These are phyloP conservation scores for Cruciata laevipes DNA, from an alignment of 257 asterid genomes.

Conservation along the genomic window DNA sequence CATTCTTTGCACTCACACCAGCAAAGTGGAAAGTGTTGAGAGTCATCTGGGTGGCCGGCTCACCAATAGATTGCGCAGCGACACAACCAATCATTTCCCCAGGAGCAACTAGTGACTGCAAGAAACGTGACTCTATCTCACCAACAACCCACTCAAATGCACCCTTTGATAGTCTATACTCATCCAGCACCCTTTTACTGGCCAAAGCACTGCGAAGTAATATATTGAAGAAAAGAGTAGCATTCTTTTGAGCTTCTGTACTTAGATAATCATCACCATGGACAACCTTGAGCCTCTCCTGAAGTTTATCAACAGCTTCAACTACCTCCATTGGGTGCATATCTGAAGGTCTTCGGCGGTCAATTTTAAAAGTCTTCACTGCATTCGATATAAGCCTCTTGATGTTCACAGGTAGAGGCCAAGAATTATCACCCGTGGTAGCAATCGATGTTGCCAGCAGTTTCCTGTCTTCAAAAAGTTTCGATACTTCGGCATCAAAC, in stretches of 20 bases:
- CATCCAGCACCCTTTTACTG: slow-evolving; percentile 90
- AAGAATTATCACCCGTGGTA: slow-evolving; percentile 79
- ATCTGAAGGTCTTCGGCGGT: slow-evolving; percentile 86
- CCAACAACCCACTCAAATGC: slow-evolving; percentile 99
- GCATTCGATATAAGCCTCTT: slow-evolving; percentile 87
- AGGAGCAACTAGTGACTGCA: slow-evolving; percentile 96
- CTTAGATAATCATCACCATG: slow-evolving; percentile 98
- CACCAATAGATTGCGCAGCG: slow-evolving; percentile 99
- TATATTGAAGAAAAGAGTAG: slow-evolving; percentile 94
- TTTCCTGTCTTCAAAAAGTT: slow-evolving; percentile 81
- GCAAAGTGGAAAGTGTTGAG: slow-evolving; percentile 97
- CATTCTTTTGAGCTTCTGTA: slow-evolving; percentile 95
- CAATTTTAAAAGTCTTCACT: slow-evolving; percentile 91
- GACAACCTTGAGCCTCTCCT: slow-evolving; percentile 96
- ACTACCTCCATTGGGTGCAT: slow-evolving; percentile 99
- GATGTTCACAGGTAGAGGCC: slow-evolving; percentile 95
- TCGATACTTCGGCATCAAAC: slow-evolving; percentile 93
- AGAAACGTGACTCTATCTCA: slow-evolving; percentile 93
- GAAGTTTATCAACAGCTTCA: slow-evolving; percentile 95
- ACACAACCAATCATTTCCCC: slow-evolving; percentile 99
- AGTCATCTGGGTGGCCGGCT: slow-evolving; percentile 99
- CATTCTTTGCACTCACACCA: slow-evolving; percentile 99
- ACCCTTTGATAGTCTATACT: slow-evolving; percentile 83
- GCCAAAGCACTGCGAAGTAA: slow-evolving; percentile 95
- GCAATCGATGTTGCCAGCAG: slow-evolving; percentile 97